Base-by-base conservation (phyloP, 2,329 filamentous ascomycete genomes). In the Cladosporium colombiae region DNA sequence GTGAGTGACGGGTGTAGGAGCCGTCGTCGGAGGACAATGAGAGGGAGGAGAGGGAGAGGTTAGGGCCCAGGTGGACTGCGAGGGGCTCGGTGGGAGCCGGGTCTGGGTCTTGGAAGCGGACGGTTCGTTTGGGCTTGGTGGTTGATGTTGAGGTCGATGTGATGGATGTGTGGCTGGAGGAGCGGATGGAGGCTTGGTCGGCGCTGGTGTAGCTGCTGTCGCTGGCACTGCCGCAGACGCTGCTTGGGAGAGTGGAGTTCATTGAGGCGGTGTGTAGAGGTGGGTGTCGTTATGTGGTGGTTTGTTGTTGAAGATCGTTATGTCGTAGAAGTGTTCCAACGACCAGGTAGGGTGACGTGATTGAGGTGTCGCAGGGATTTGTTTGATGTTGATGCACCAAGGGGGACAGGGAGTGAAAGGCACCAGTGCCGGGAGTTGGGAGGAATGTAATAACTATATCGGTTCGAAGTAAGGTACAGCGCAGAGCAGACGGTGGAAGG, bases 151-250 rank as follows among this genome's bases (percentile, higher is more conserved):
- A 63, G 11, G 50, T 56, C 33, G 50, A 53, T 53, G 4, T 29
- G 33, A 56, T 63, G 23, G 61, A 63, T 35, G 61, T 44, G 50
- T 56, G 61, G 50, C 50, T 29, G 14, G 61, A 46, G 13, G 61
- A 63, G 50, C 50, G 61, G 35, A 63, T 63, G 23, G 61, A 63
- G 35, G 61, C 25, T 29, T 27, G 49, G 60, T 62, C 60, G 23
- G 60, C 18, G 46, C 7, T 25, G 50, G 50, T 27, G 49, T 63
- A 63, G 61, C n/a, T 56, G 61, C 61, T 63, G 50, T 63, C 61
- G 61, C 50, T 63, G 61, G 61, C 61, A 23, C 50, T 63, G 61
- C 61, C 61, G 61, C 61, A 63, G 33, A 63, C 35, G 61, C 61
- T 63, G 61, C 61, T 63, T 11, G 61, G 61, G 33, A 63, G 61